Evolutionary conservation across 139 green algal genomes (phyloP).

Genomic region (Closterium sp.): DNA sequence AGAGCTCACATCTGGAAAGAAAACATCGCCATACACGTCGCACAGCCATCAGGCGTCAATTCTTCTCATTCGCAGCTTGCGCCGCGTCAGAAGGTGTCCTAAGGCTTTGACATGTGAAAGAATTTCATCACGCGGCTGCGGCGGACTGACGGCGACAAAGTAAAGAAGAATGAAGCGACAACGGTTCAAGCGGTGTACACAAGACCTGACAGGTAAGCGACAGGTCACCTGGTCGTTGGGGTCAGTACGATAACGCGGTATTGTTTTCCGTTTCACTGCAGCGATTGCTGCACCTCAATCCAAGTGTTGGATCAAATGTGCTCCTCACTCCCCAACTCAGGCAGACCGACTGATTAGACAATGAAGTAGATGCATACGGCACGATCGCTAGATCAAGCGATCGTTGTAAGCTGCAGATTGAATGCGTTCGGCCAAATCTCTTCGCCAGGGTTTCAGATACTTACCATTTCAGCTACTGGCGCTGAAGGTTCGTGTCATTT

Average conservation of each 20-base stretch:
- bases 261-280: neutral
- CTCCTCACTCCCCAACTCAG: neutral
- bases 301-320: neutral
- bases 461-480: too few relatives aligned
- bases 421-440: too few relatives aligned
- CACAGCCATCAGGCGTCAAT: neutral
- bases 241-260: neutral
- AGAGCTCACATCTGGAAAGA: too few relatives aligned
- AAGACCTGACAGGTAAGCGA: too few relatives aligned
- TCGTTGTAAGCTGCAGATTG: too few relatives aligned
- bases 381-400: too few relatives aligned
- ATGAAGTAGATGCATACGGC: too few relatives aligned
- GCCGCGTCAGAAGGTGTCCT: neutral
- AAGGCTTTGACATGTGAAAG: neutral
- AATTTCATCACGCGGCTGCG: neutral
- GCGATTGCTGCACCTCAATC: neutral
- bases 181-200: too few relatives aligned
- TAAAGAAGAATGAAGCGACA: neutral
- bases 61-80: neutral
- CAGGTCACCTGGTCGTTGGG: neutral
- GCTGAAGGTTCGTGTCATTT: too few relatives aligned
- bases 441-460: too few relatives aligned
- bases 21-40: neutral
- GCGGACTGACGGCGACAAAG: neutral
- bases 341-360: neutral